phyloP scores from a whole-genome alignment of 306 rosid genomes.

The Vicia villosa region DNA sequence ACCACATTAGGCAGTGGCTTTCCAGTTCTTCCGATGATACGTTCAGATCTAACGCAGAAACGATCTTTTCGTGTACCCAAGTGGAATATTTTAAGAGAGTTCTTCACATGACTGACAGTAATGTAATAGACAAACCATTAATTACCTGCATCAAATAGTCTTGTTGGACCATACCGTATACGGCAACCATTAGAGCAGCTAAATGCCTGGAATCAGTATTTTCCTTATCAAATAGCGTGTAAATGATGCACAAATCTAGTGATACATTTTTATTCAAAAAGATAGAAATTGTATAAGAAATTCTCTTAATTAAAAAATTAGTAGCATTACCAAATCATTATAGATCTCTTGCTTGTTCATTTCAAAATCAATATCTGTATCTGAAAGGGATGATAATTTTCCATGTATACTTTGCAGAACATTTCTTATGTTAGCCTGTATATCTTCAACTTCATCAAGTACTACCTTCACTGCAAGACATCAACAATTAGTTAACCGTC shows the following conservation, averaged over 20 bases:
- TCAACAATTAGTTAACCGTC: conserved; percentile 29
- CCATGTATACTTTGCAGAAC: conserved; percentile 39
- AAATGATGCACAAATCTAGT: conserved; percentile 26
- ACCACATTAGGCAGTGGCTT: conserved; percentile 81
- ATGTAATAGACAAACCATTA: background rate
- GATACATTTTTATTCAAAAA: background rate
- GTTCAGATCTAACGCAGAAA: conserved; percentile 60
- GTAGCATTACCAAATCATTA: conserved; percentile 47
- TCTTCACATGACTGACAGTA: conserved; percentile 15
- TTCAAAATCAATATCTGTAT: conserved; percentile 35
- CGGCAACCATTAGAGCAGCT: conserved; percentile 56
- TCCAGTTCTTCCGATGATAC: conserved; percentile 64
- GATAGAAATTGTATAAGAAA: conserved; percentile 12
- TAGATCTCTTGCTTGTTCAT: conserved; percentile 38
- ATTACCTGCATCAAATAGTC: conserved; percentile 80
- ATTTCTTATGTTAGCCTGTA: conserved; percentile 50
- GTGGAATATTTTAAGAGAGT: conserved; percentile 5
- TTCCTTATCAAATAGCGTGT: conserved; percentile 28
- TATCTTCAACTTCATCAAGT: conserved; percentile 54
- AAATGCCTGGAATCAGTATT: conserved; percentile 45
- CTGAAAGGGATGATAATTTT: conserved; percentile 30
- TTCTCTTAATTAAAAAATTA: background rate
- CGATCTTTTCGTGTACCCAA: conserved; percentile 62
- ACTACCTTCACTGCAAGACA: conserved; percentile 54
- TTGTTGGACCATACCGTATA: conserved; percentile 69